Evolutionary conservation across 331 rosid species (phyloP), one percentile per base, ranked within the genome.

Genomic region (Dryas integrifolia): DNA sequence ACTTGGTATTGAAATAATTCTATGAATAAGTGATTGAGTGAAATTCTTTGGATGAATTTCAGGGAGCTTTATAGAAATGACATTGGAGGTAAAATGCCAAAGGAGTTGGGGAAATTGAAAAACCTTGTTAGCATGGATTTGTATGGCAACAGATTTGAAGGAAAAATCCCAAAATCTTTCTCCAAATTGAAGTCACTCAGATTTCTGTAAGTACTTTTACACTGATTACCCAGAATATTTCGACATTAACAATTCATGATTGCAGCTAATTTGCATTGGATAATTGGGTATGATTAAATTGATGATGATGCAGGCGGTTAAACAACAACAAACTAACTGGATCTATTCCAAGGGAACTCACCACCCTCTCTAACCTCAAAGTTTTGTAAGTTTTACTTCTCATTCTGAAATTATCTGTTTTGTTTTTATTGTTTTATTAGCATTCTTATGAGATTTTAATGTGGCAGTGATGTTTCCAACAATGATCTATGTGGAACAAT

Each of bases 31-130:
- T 52, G 53, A 40, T 70, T 55, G 77, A 66, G 79, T 77, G 63
- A 69, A 50, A 47, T 69, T 78, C 8, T 75, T 76, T 3, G 30
- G 45, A 79, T 68, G 60, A 66, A 10, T 52, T 86, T 72, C 89
- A 95, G 97, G 92, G 98, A 91, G 82, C 96, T 95, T 75, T 95
- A 95, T 52, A 78, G 73, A 81, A 95, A 91, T 81, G 88, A 86
- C 38, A 65, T 95, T 15, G 81, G 70, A 41, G 98, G 98, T 47
- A 73, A 84, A 73, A 82, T 95, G 81, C 98, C 98, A 63, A 6
- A 73, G 70, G 97, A 87, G 76, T 77, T 95, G 68, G 93, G 97
- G 11, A 89, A 86, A 44, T 78, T 95, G 83, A 83, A 88, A 74
- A 66, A 71, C 45, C 93, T 95, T 47, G 73, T 91, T 49, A 92